Base-by-base conservation (phyloP, 345 rosid genomes). In the Heritiera fomes region DNA sequence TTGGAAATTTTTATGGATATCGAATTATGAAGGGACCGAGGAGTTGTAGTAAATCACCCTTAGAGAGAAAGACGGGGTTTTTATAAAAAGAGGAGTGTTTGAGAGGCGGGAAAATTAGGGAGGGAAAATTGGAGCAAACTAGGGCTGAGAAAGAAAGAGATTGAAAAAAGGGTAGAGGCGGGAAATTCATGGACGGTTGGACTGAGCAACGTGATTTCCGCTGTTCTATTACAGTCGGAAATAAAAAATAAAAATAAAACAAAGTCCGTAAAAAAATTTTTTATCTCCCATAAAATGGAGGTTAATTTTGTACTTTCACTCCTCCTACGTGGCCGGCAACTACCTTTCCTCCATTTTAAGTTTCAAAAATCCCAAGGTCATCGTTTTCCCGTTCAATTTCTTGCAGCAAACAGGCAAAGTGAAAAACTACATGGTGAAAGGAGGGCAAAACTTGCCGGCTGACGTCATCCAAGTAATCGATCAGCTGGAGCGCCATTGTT, bases 401-500 rank as follows among this genome's bases (percentile, higher is more conserved):
- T 18, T 18, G 4, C 75, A 40, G 66, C 7, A 58, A 58, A 74
- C 64, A 41, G 40, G n/a, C 72, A 45, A 45, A 68, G 28, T 52
- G 38, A 0, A 53, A 30, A 6, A 30, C 68, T 52, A 40, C 82
- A 91, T 91, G 93, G 96, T 83, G 85, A 90, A 89, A 55, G 92
- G 89, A 43, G 90, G 86, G 58, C 90, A 91, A 71, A 91, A 85
- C 78, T 82, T 96, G 20, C 94, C 97, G 80, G 85, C 94, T 13
- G 99, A 96, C 75, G 91, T 96, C 43, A 78, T 53, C 63, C 94
- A 88, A 79, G 84, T 94, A 86, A 90, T 94, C 82, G 98, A 96
- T 89, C 98, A 91, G 89, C 87, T 96, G 75, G 98, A 96, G 84
- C 97, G 99, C 64, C 99, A 94, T 80, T 94, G 99, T 80, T 86